Base-by-base conservation (phyloP, 169 alveolate species). In the Neospora caninum region DNA sequence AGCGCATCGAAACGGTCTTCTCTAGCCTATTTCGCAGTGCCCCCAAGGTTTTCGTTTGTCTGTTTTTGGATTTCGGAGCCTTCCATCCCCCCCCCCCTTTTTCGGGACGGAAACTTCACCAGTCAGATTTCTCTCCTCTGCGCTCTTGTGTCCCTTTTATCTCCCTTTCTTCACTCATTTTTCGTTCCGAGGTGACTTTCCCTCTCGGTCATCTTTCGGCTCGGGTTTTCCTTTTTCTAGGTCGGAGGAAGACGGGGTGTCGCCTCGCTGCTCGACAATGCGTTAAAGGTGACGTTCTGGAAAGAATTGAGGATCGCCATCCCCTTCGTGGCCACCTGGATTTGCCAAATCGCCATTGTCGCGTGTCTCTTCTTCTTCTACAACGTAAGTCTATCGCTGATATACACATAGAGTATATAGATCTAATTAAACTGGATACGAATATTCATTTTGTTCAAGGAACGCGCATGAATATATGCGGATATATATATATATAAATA, bases 251-350 rank as follows among this genome's bases (percentile, higher is more conserved):
- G 94, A 10, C 91, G 43, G 64, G 64, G 84, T 18, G 83, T 83
- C 41, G 91, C 94, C 20, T n/a, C 42, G 67, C 91, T 92, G 82
- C 58, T 92, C 36, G 80, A 43, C 64, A 20, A 70, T 39, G 49
- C 89, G 4, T 31, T 92, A n/a, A 54, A 54, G 36, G 53, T 80
- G 36, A 34, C 91, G 0, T 92, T 92, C 42, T 22, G 80, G 43
- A 43, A 49, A 39, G 70, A 80, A 45, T 10, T 80, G 18, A 69
- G 84, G n/a, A 39, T 92, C 67, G 64, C 82, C 39, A 31, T 73
- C 69, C 94, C 94, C 58, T 82, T 92, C 80, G 43, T 92, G 42
- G 45, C 67, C 27, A 27, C n/a, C 34, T 73, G 88, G 80, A 82
- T 69, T 27, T 92, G 91, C 89, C 91, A 80, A 20, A 69, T 84